Evolutionary conservation across 192 early-diverging fungal species (phyloP).

Genomic region (Coemansia sp.): DNA sequence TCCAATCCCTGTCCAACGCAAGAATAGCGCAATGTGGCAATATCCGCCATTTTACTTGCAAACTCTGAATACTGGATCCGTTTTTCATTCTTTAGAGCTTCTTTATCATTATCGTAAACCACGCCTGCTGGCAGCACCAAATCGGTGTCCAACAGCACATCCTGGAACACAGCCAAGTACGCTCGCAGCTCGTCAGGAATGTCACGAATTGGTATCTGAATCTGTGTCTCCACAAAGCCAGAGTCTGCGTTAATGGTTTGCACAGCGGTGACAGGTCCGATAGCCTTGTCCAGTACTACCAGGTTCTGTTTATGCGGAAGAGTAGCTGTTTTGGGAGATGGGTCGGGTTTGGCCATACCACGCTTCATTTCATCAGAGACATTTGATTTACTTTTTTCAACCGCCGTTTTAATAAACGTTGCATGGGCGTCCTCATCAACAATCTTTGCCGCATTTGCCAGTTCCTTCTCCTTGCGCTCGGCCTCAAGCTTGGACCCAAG

Average conservation of each 20-base stretch:
- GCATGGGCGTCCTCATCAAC: constrained; percentile 35
- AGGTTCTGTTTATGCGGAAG: constrained; percentile 17
- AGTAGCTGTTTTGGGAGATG: constrained; percentile 3
- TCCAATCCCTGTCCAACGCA: constrained; percentile 53
- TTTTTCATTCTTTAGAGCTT: constrained; percentile 1
- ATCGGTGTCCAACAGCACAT: constrained; percentile 64
- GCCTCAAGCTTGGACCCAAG: constrained; percentile 24
- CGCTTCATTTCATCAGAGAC: constrained; percentile 57
- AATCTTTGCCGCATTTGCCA: constrained; percentile 15
- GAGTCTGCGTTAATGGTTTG: constrained; percentile 71
- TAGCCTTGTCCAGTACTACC: constrained; percentile 5
- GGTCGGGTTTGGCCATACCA: constrained; percentile 57
- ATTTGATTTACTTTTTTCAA: constrained; percentile 31
- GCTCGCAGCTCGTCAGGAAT: constrained; percentile 64
- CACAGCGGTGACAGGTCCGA: constrained; percentile 52
- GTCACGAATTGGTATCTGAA: constrained; percentile 57
- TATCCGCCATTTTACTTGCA: constrained; percentile 53
- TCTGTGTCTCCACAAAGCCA: constrained; percentile 59
- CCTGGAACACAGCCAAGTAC: constrained; percentile 75
- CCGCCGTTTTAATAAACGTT: constrained; percentile 52
- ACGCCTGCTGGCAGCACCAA: constrained; percentile 53
- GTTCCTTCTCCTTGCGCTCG: constrained; percentile 25
- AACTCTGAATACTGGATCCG: constrained; percentile 26
- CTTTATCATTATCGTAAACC: constrained; percentile 15
- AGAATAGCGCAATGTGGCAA: constrained; percentile 27